These are phyloP conservation scores for Malus fusca DNA, from an alignment of 306 rosid species.

Conservation along the genomic window DNA sequence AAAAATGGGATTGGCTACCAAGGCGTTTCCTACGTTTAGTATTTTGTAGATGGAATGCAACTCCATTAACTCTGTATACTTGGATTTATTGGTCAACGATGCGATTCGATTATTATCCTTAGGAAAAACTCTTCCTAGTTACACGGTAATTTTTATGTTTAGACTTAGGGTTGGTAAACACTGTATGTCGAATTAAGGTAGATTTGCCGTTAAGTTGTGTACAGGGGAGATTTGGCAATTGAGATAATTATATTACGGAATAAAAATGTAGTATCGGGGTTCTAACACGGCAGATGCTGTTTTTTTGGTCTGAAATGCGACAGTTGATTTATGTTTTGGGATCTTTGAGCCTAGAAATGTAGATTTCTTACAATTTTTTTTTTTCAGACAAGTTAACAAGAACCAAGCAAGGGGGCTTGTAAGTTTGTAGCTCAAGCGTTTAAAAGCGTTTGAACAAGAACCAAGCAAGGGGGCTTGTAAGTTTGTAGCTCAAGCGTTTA, in stretches of 20 bases:
- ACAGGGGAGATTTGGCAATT: no score
- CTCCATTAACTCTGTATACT: constrained; percentile 25
- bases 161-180: not conserved
- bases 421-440: not conserved
- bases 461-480: not conserved
- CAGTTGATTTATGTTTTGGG: no score
- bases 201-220: not conserved
- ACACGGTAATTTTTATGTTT: not conserved
- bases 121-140: not conserved
- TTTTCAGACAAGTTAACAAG: no score
- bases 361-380: no score
- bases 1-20: constrained; percentile 31
- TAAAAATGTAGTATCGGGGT: no score
- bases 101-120: constrained; percentile 8
- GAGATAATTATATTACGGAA: no score
- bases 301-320: not conserved
- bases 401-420: not conserved
- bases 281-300: not conserved
- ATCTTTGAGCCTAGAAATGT: not conserved
- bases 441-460: no score
- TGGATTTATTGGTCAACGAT: constrained; percentile 37
- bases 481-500: not conserved
- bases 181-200: not conserved
- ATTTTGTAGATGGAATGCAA: constrained; percentile 46
- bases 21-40: constrained; percentile 35